phyloP scores from a whole-genome alignment of 345 rosid genomes.

The Dimocarpus longan region DNA sequence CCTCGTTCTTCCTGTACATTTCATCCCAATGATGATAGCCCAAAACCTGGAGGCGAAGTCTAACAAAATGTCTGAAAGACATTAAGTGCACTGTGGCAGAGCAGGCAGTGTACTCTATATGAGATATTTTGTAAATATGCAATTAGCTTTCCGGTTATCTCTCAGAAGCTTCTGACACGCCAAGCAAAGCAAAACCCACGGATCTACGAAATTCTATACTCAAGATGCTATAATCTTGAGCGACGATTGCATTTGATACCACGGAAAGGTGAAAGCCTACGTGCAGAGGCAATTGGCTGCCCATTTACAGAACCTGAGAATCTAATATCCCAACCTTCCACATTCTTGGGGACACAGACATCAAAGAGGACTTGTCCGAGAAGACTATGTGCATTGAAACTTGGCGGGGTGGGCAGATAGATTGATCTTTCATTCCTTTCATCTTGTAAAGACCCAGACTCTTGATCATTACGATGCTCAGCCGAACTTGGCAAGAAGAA shows the following conservation, averaged over 20 bases:
- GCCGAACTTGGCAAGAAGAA: constrained; percentile 82
- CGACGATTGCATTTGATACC: constrained; percentile 54
- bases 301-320: constrained; percentile 68
- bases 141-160: constrained; percentile 1
- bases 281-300: constrained; percentile 65
- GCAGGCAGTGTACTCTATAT: background rate
- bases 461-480: constrained; percentile 38
- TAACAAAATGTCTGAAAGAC: constrained; percentile 14
- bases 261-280: constrained; percentile 49
- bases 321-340: constrained; percentile 98
- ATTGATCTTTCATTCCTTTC: constrained; percentile 52
- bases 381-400: constrained; percentile 77
- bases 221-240: constrained; percentile 54
- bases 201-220: background rate
- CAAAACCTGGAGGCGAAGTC: background rate
- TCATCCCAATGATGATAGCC: constrained; percentile 21
- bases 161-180: constrained; percentile 15
- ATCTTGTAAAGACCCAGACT: constrained; percentile 49
- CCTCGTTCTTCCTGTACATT: constrained; percentile 23
- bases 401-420: constrained; percentile 50
- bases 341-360: constrained; percentile 83
- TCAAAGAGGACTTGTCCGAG: constrained; percentile 89
- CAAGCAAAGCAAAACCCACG: background rate
- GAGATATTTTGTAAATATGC: background rate
- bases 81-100: background rate